These are phyloP conservation scores for Punctularia strigosozonata DNA, from an alignment of 768 basidiomycete species.

Conservation along the genomic window DNA sequence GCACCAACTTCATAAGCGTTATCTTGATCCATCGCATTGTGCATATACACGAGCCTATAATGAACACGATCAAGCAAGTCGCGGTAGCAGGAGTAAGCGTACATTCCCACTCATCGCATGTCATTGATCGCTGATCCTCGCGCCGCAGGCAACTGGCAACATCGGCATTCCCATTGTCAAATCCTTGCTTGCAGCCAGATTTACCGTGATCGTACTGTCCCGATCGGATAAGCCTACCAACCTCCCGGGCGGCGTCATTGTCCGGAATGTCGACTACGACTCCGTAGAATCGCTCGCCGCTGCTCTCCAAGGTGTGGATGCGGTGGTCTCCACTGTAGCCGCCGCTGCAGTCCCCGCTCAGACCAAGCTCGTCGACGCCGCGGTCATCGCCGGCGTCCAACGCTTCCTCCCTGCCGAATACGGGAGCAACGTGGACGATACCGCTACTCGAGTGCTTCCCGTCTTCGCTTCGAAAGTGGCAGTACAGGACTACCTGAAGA, in stretches of 20 bases:
- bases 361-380: slow-evolving; percentile 3
- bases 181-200: not conserved
- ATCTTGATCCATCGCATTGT: too few relatives aligned
- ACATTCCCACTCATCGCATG: not conserved
- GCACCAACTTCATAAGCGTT: too few relatives aligned
- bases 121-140: not conserved
- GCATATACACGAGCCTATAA: not conserved
- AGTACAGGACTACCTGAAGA: slow-evolving; percentile 6
- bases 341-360: not conserved
- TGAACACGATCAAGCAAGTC: too few relatives aligned
- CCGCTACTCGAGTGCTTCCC: slow-evolving; percentile 1
- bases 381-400: slow-evolving; percentile 2
- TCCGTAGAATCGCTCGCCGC: not conserved
- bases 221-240: not conserved
- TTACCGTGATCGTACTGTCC: not conserved
- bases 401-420: slow-evolving; percentile 2
- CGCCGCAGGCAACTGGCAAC: not conserved
- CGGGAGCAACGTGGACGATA: not conserved
- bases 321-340: not conserved
- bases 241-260: slow-evolving; percentile 1
- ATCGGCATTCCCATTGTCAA: not conserved
- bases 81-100: too few relatives aligned
- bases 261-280: not conserved
- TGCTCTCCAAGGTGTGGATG: slow-evolving; percentile 1
- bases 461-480: slow-evolving; percentile 4